Conservation (phyloP, 805 yeast genomes). For the Jamesozyma lodderae region DNA sequence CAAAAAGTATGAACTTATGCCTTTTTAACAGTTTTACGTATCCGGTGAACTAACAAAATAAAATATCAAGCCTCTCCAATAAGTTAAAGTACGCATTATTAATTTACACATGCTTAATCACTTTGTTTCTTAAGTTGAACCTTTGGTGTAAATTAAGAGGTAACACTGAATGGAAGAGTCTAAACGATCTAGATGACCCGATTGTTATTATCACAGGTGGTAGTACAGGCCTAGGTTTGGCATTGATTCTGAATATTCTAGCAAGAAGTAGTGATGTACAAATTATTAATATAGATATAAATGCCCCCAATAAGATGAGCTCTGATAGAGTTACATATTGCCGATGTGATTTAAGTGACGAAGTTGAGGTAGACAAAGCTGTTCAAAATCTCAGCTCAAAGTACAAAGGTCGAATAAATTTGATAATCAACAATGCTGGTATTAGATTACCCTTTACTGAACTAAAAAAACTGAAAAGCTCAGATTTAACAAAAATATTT, state of each 20-base stretch:
- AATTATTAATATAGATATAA: slow-evolving; percentile 23
- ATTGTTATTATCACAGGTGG: slow-evolving; percentile 31
- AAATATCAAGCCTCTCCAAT: neutral
- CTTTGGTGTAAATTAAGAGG: slow-evolving; percentile 6
- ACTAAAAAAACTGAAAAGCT: slow-evolving; percentile 34
- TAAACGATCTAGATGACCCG: slow-evolving; percentile 3
- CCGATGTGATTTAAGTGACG: slow-evolving; percentile 58
- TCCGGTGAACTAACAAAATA: neutral
- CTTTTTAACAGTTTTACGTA: neutral
- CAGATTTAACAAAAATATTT: slow-evolving; percentile 43
- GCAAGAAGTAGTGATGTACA: slow-evolving; percentile 14
- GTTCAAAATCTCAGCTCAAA: slow-evolving; percentile 35
- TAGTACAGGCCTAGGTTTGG: slow-evolving; percentile 31
- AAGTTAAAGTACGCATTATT: neutral
- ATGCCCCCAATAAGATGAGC: neutral
- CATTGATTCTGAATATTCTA: slow-evolving; percentile 17
- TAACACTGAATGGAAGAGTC: slow-evolving; percentile 6
- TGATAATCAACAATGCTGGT: slow-evolving; percentile 80
- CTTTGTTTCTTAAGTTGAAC: slow-evolving; percentile 6
- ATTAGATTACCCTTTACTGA: slow-evolving; percentile 45
- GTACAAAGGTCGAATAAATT: slow-evolving; percentile 44
- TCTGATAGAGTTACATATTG: slow-evolving; percentile 35
- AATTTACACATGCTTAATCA: slow-evolving; percentile 9
- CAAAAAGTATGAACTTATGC: slow-evolving; percentile 5
- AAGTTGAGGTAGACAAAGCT: slow-evolving; percentile 33